phyloP scores from a whole-genome alignment of 768 basidiomycete genomes.

The Cubamyces sp. region DNA sequence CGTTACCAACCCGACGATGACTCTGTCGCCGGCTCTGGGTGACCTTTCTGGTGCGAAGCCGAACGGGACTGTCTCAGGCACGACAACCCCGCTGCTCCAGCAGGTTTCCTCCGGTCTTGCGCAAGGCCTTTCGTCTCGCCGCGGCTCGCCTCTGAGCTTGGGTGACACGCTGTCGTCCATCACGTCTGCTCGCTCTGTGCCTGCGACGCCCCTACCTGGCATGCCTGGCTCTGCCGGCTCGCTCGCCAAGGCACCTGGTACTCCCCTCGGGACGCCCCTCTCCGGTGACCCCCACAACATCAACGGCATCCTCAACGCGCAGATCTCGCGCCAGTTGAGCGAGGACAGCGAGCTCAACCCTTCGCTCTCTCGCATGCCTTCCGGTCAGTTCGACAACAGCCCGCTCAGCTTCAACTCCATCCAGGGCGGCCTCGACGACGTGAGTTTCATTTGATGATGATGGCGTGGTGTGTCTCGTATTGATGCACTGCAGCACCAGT shows the following conservation, averaged over 20 bases:
- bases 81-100: conserved; percentile 64
- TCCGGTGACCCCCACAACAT: conserved; percentile 52
- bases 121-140: conserved; percentile 59
- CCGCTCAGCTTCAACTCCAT: conserved; percentile 59
- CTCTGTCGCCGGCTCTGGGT: conserved; percentile 58
- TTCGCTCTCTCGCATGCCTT: conserved; percentile 69
- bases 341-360: conserved; percentile 67
- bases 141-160: conserved; percentile 72
- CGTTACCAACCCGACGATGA: conserved; percentile 75
- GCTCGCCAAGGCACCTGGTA: conserved; percentile 68
- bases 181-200: conserved; percentile 75
- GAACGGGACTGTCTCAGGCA: conserved; percentile 54
- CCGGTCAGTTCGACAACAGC: conserved; percentile 54
- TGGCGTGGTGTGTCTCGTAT: background rate
- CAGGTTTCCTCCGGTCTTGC: conserved; percentile 59
- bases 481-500: conserved; percentile 43
- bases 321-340: conserved; percentile 51
- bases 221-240: conserved; percentile 51
- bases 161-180: conserved; percentile 62
- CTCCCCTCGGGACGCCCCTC: conserved; percentile 61
- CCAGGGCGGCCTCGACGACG: conserved; percentile 60
- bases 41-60: conserved; percentile 51
- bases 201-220: conserved; percentile 73
- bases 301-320: conserved; percentile 63
- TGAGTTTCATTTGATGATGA: conserved; percentile 36